Conservation (phyloP, 306 rosid species). For the Castanopsis chinensis region DNA sequence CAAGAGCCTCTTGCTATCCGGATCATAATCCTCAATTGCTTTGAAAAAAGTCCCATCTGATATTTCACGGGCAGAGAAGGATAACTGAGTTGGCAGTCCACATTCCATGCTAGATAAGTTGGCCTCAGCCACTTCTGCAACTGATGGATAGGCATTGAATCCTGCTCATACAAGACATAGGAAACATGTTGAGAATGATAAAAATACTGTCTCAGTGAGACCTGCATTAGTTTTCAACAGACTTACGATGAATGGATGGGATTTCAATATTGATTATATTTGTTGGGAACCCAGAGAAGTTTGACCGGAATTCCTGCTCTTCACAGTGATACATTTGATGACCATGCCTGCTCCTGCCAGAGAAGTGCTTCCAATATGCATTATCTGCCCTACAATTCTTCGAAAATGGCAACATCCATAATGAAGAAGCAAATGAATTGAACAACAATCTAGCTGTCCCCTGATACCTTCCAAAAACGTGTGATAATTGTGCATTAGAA, state of each 20-base stretch:
- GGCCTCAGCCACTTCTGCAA: constrained; percentile 47
- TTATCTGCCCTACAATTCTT: constrained; percentile 74
- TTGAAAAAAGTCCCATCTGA: constrained; percentile 94
- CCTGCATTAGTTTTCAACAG: constrained; percentile 20
- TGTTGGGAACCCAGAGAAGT: constrained; percentile 94
- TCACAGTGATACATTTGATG: constrained; percentile 68
- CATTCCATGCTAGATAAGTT: constrained; percentile 86
- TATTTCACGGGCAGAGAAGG: constrained; percentile 95
- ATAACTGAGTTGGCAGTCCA: constrained; percentile 83
- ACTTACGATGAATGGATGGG: constrained; percentile 69
- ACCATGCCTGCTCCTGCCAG: constrained; percentile 35
- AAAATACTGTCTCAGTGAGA: constrained; percentile 17
- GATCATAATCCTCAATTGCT: constrained; percentile 92
- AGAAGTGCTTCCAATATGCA: constrained; percentile 66
- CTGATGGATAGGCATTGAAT: constrained; percentile 71
- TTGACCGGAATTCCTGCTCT: constrained; percentile 52
- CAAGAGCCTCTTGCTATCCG: constrained; percentile 79
- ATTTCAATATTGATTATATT: constrained; percentile 84
- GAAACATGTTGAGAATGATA: constrained; percentile 25
- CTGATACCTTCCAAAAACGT: constrained; percentile 55
- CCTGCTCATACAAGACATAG: constrained; percentile 45
- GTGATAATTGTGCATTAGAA: constrained; percentile 41
- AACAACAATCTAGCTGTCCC: constrained; percentile 94
- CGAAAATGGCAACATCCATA: constrained; percentile 99
- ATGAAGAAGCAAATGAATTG: constrained; percentile 87